A percentile compares a stretch with the other conserved stretches of the same genome.
Evolutionary conservation across 2,329 filamentous ascomycete species (phyloP).

Genomic region (Sporothrix brasiliensis): DNA sequence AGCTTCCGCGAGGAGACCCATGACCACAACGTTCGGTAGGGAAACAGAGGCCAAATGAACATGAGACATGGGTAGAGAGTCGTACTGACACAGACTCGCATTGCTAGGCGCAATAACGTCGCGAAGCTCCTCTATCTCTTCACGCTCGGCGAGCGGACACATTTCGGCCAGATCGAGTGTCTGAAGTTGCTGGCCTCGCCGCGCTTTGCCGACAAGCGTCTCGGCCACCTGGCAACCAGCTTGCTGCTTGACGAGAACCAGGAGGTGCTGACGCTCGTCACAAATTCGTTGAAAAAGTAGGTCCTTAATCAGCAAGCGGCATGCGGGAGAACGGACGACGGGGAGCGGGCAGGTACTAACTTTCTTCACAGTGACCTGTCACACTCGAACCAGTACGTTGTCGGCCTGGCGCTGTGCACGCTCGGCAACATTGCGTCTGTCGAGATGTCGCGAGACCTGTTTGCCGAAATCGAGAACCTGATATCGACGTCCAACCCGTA

Average conservation of each 20-base stretch:
- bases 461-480: conserved; percentile 91
- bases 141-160: conserved; percentile 93
- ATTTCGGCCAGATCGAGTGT: conserved; percentile 99
- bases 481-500: conserved; percentile 96
- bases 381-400: conserved; percentile 97
- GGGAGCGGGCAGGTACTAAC: neutral
- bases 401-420: conserved; percentile 92
- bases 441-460: conserved; percentile 97
- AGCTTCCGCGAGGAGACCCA: conserved; percentile 97
- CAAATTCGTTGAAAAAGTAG: conserved; percentile 96
- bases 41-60: neutral
- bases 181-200: conserved; percentile 95
- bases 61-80: neutral
- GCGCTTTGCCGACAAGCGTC: conserved; percentile 93
- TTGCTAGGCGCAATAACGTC: conserved; percentile 88
- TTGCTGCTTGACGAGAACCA: conserved; percentile 96
- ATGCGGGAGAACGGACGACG: neutral
- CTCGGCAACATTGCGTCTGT: conserved; percentile 96
- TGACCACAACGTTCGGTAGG: conserved; percentile 83
- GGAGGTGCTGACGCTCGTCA: conserved; percentile 94
- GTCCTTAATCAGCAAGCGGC: neutral
- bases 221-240: conserved; percentile 96
- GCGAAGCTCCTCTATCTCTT: conserved; percentile 98
- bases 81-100: conserved; percentile 23
- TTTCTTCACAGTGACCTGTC: conserved; percentile 73